These are phyloP conservation scores for Draba incana DNA, from an alignment of 345 rosid species.

Conservation along the genomic window DNA sequence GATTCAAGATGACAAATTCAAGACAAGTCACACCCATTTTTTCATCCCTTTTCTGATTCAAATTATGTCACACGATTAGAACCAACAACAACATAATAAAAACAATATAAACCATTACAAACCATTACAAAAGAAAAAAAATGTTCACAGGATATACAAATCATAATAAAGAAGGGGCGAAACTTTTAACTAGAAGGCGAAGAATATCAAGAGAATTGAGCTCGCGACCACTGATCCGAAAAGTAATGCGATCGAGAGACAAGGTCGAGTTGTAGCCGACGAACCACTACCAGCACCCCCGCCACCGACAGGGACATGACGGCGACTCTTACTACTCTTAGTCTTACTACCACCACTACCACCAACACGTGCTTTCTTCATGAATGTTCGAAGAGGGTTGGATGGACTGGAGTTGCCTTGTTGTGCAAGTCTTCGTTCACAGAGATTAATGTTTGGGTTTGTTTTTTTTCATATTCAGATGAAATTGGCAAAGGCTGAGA, in stretches of 20 bases:
- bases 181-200: neutral
- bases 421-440: slow-evolving; percentile 17
- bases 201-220: slow-evolving; percentile 12
- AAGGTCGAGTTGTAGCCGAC: slow-evolving; percentile 22
- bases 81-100: neutral
- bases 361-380: slow-evolving; percentile 17
- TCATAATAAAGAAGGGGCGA: neutral
- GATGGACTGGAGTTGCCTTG: slow-evolving; percentile 8
- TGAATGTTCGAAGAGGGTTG: slow-evolving; percentile 27
- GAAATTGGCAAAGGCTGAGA: slow-evolving; percentile 10
- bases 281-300: slow-evolving; percentile 25
- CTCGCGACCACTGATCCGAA: slow-evolving; percentile 9
- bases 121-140: neutral
- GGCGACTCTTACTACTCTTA: neutral
- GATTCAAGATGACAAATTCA: neutral
- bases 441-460: neutral
- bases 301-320: slow-evolving; percentile 7
- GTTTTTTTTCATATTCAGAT: slow-evolving; percentile 12
- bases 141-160: neutral
- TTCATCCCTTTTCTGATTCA: neutral
- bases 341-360: slow-evolving; percentile 2
- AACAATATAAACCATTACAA: slow-evolving; percentile 4
- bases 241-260: slow-evolving; percentile 18
- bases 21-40: neutral
- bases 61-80: neutral